Conservation (phyloP, 164 flowering plant species). For the Vitis amurensis region DNA sequence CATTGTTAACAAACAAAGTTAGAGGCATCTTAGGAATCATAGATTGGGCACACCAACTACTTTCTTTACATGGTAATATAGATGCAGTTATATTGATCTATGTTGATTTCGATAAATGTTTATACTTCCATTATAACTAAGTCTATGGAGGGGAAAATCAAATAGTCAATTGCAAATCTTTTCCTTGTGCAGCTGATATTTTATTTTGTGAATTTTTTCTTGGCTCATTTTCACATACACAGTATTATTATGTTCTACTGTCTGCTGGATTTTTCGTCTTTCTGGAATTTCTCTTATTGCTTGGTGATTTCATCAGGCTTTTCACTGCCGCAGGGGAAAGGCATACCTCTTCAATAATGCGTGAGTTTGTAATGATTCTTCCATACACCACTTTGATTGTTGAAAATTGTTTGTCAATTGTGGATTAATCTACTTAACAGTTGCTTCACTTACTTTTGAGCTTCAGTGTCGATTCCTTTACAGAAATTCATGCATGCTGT, state of each 20-base stretch:
- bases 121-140: too few species aligned
- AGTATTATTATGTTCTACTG: too few species aligned
- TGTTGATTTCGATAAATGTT: too few species aligned
- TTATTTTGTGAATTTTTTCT: too few species aligned
- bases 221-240: background rate
- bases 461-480: background rate
- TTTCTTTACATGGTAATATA: too few species aligned
- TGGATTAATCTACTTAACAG: background rate
- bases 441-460: background rate
- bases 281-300: conserved; percentile 8
- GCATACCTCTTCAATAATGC: conserved; percentile 75
- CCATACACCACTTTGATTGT: background rate
- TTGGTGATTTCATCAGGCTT: conserved; percentile 44
- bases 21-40: too few species aligned
- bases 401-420: background rate
- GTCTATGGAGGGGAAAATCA: too few species aligned
- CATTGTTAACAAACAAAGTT: too few species aligned
- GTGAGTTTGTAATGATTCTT: conserved; percentile 41
- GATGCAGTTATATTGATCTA: too few species aligned
- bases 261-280: background rate
- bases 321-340: conserved; percentile 73
- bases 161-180: too few species aligned
- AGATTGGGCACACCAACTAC: too few species aligned
- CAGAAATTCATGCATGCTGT: background rate
- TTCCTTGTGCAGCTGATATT: too few species aligned